Evolutionary conservation across 345 rosid species (phyloP), one percentile per base, ranked within the genome.

Genomic region (Geranium rotundifolium): DNA sequence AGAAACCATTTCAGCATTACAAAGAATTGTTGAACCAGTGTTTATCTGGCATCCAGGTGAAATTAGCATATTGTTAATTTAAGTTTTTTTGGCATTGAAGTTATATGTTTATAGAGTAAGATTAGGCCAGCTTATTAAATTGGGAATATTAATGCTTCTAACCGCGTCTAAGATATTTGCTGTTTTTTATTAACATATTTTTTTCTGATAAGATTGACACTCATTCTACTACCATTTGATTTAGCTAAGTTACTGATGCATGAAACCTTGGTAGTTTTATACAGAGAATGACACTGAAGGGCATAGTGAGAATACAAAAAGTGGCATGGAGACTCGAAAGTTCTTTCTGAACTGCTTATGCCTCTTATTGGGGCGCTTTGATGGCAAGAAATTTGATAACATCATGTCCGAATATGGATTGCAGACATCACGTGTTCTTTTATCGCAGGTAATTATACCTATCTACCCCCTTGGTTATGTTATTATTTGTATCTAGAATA

Each of bases 261-360:
- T 52, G 30, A 70, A 72, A 54, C 30, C 16, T 64, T 49, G 76
- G 84, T 88, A 85, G 95, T 81, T 75, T 72, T 81, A 80, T 70
- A 78, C 85, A 56, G 84, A 85, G 56, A 81, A 73, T 69, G 62
- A 72, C 63, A 56, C 77, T 57, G 78, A 85, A 73, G 83, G 69
- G 71, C 46, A 70, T 65, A 56, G 63, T 62, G 81, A 73, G 65
- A 67, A 74, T 61, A 80, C 77, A 72, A 79, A 66, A 61, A 76
- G 76, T 74, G 71, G 86, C 69, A 59, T 78, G 50, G 90, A 84
- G 79, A 91, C 89, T 67, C 81, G 76, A 56, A 86, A 81, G 65
- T 89, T 91, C 80, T 91, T 91, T 79, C 68, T 89, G 50, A 85
- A 76, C 69, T 86, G 96, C 75, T 68, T 91, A 65, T 91, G 98